Evolutionary conservation across 768 basidiomycete genomes (phyloP), one percentile per base, ranked within the genome.

Genomic region (Termitomyces sp.): DNA sequence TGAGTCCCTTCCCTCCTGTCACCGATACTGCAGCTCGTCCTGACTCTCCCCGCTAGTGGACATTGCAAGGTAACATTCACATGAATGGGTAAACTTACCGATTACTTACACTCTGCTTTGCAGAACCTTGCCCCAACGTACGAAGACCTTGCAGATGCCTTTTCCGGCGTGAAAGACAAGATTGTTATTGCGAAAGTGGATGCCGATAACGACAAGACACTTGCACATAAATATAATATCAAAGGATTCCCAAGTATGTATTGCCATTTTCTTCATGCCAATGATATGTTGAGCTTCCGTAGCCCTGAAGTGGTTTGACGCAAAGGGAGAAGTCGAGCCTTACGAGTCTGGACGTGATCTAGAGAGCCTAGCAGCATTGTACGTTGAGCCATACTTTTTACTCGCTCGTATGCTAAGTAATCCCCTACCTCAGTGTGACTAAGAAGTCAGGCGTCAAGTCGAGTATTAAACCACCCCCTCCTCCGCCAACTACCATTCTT

Each of bases 241-340:
- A 83, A 79, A 13, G 93, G 92, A 33, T 96, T 80, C 75, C 94
- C 94, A 16, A 96, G 92, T 95, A 59, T 66, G 91, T 82, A 15
- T 18, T 45, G 8, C 5, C n/a, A 54, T 47, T 18, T 29, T 26
- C 41, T 20, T 50, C n/a, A 28, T 22, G 16, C 24, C 36, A 24
- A 8, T 6, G 20, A 13, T 36, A 28, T 58, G 52, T 62, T 39
- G 64, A 48, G 60, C n/a, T 22, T 58, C 7, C 41, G 55, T 46
- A 94, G 94, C 94, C 50, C 72, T 97, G 55, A 95, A 96, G 67
- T 98, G 92, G 93, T 96, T 98, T 67, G 79, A 85, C 56, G 82
- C 76, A 16, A 74, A 86, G 41, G 91, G 90, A 18, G 82, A 78
- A 2, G 72, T 78, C 2, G 83, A 85, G 62, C 79, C 82, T 51